phyloP scores from a whole-genome alignment of 2,329 filamentous ascomycete genomes.

The Aspergillus tamarii region DNA sequence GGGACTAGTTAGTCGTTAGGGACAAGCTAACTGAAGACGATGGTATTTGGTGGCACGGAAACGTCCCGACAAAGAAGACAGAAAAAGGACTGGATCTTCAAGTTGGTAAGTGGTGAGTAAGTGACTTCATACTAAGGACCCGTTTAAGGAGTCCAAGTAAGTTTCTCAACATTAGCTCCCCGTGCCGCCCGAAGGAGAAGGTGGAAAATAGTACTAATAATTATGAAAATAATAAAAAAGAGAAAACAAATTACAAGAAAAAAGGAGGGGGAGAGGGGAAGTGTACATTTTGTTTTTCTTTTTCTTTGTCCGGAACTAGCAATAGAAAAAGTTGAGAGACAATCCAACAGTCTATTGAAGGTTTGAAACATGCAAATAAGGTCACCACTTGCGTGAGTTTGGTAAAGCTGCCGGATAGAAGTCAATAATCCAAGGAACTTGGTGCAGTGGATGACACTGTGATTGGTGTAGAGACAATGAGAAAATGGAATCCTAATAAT shows the following conservation, averaged over 20 bases:
- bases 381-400: slow-evolving; percentile 1
- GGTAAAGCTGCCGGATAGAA: neutral
- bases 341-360: neutral
- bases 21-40: slow-evolving; percentile 1
- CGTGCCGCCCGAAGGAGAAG: slow-evolving; percentile 11
- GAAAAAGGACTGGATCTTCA: slow-evolving; percentile 14
- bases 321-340: neutral
- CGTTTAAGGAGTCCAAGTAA: slow-evolving; percentile 5
- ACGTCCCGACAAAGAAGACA: slow-evolving; percentile 12
- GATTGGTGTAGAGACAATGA: neutral
- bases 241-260: neutral
- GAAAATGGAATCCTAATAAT: neutral
- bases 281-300: neutral
- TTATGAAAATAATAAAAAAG: neutral
- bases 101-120: slow-evolving; percentile 6
- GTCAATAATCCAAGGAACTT: neutral
- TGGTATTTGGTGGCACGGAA: slow-evolving; percentile 13
- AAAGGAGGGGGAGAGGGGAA: slow-evolving; percentile 4
- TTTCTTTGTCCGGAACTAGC: neutral
- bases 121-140: slow-evolving; percentile 6
- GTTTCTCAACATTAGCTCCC: slow-evolving; percentile 4
- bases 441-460: neutral
- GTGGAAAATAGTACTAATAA: neutral
- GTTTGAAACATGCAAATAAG: slow-evolving; percentile 4
- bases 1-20: slow-evolving; percentile 8